Evolutionary conservation across 768 basidiomycete genomes (phyloP), one percentile per base, ranked within the genome.

Genomic region (Strobilomyces echinocephalus): DNA sequence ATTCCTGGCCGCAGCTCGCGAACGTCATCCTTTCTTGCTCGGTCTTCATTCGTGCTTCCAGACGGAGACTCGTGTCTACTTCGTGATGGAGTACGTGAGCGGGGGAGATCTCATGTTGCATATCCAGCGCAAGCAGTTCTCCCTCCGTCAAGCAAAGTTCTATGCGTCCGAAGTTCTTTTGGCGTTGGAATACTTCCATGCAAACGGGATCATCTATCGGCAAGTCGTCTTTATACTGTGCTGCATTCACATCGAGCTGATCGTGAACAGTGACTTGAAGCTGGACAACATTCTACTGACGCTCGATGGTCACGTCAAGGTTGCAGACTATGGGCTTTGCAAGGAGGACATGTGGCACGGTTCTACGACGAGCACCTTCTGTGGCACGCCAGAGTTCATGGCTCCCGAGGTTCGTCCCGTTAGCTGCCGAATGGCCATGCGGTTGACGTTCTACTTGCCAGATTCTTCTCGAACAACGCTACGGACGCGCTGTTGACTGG

Each of bases 331-430:
- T 70, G 97, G 97, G 72, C 77, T 99, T 42, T 99, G 97, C 74
- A 99, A 99, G 69, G 97, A 98, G 67, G 92, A 98, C 18, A 98
- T 99, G 95, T 95, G 91, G 91, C 84, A 79, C 60, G 94, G 94
- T 15, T 84, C 87, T 63, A 97, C 95, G 20, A 99, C 97, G 3
- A 93, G 91, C 70, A 99, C 97, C 4, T 99, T 99, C 74, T 99
- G 97, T 73, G 97, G 97, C 49, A 99, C 97, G 15, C 97, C 97
- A 0, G 97, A 99, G 69, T 98, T 98, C 72, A 98, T 99, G 97
- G 97, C 97, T 18, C 97, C 97, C 4, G 97, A 99, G 81, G 95
- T 95, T 55, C 38, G 78, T 58, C 34, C 18, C 11, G n/a, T 39
- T 8, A 21, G 20, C 18, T 47, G n/a, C 21, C 20, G 11, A 34